Evolutionary conservation across 2,329 filamentous ascomycete genomes (phyloP).

Genomic region (Phaeosphaeria sp.): DNA sequence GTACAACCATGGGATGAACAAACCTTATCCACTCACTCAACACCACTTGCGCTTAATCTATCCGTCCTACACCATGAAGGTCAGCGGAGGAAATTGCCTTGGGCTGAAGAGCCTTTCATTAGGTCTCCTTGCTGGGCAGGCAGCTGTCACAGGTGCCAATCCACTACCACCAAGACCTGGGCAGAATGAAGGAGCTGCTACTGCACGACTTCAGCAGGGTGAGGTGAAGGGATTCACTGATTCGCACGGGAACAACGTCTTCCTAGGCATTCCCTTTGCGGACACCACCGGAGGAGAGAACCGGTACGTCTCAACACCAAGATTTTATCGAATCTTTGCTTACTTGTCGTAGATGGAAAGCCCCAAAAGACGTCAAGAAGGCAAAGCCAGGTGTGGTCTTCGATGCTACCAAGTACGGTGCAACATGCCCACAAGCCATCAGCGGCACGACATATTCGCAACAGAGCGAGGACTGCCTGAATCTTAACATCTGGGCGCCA

Average conservation of each 20-base stretch:
- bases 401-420: conserved; percentile 27
- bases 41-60: conserved; percentile 2
- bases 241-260: conserved; percentile 26
- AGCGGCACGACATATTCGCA: conserved; percentile 25
- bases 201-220: conserved; percentile 19
- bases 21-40: conserved; percentile 11
- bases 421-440: conserved; percentile 34
- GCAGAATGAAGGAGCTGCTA: conserved; percentile 7
- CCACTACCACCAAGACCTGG: conserved; percentile 14
- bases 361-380: conserved; percentile 20
- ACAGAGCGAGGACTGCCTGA: conserved; percentile 49
- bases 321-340: background rate
- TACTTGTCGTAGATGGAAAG: conserved; percentile 22
- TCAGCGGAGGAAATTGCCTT: conserved; percentile 3
- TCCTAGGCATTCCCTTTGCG: conserved; percentile 33
- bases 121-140: conserved; percentile 10
- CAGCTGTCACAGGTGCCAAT: conserved; percentile 6
- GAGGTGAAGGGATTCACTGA: conserved; percentile 27
- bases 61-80: conserved; percentile 16
- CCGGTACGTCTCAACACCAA: conserved; percentile 12
- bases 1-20: background rate
- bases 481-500: conserved; percentile 40
- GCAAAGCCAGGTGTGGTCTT: conserved; percentile 16
- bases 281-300: conserved; percentile 32
- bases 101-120: conserved; percentile 13